Base-by-base conservation (phyloP, 2,329 filamentous ascomycete species). In the Metarhizium robertsii region DNA sequence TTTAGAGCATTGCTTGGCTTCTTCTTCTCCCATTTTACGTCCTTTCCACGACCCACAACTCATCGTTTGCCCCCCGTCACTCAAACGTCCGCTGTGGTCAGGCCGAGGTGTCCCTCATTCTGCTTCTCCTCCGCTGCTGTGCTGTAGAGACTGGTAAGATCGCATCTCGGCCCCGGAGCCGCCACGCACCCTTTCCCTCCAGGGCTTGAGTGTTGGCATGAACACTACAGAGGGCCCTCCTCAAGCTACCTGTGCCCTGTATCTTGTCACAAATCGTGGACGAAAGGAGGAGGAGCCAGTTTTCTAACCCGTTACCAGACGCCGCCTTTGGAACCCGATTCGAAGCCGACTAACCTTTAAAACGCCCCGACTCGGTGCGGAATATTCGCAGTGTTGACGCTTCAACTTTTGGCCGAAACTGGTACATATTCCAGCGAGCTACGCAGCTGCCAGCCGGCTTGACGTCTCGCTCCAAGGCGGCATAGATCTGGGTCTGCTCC, bases 251-350 rank as follows among this genome's bases (percentile, higher is more conserved):
- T 18, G 20, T 48, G 20, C 45, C 45, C 20, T 16, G 25, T n/a
- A 30, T 18, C n/a, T 6, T 18, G 14, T 20, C 42, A 20, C 16
- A 20, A 20, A 20, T 45, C 49, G 47, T 55, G 34, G 43, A 49
- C 43, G 34, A 52, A 52, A 36, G 55, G 52, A 46, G 14, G 38
- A 11, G 8, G 48, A 42, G 55, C 32, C 60, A 63, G 57, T 62
- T 60, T 61, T 61, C 65, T 67, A 59, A 67, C 62, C 18, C 14
- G 30, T 18, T 38, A 51, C 34, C 34, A 42, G 55, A 47, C 34
- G 36, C 60, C 55, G 57, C 56, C 59, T 52, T 62, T 61, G 60
- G 59, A 65, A 60, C 58, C 65, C 61, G 57, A 66, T 60, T 25
- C 59, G 59, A 65, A 64, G 36, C 14, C 52, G 36, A 38, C 46